phyloP scores from a whole-genome alignment of 2,329 filamentous ascomycete genomes.

The Penicillium sp. region DNA sequence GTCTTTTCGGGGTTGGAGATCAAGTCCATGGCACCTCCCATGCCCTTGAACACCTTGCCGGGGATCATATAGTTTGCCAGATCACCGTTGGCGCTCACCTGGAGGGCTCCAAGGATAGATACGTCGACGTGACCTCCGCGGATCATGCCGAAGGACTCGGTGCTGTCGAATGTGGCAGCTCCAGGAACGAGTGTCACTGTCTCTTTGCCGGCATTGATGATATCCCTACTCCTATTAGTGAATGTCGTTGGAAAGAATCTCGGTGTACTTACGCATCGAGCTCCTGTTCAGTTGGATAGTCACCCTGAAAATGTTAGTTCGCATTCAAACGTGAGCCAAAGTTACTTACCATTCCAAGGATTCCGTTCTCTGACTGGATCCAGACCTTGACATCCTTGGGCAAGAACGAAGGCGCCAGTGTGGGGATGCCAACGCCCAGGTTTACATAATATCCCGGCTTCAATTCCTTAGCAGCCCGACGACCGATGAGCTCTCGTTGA shows the following conservation, averaged over 20 bases:
- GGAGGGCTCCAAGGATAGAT: constrained; percentile 78
- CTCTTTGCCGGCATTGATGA: constrained; percentile 86
- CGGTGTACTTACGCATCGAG: constrained; percentile 58
- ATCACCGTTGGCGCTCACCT: constrained; percentile 77
- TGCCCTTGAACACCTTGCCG: constrained; percentile 82
- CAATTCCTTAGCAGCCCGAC: constrained; percentile 75
- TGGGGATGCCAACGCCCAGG: constrained; percentile 63
- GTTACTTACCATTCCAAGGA: constrained; percentile 65
- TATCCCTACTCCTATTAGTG: constrained; percentile 51
- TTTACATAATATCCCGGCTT: constrained; percentile 56
- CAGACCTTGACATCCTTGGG: constrained; percentile 70
- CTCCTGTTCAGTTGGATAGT: constrained; percentile 71
- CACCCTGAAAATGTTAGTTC: constrained; percentile 48
- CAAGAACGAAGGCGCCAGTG: constrained; percentile 76
- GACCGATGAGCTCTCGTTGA: constrained; percentile 65
- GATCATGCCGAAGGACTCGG: constrained; percentile 87
- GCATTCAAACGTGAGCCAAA: constrained; percentile 11
- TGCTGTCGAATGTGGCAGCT: constrained; percentile 74
- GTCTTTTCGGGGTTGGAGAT: constrained; percentile 70
- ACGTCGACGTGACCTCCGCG: constrained; percentile 81
- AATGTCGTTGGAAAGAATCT: no score
- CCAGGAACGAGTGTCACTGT: constrained; percentile 79
- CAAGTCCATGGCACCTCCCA: constrained; percentile 77
- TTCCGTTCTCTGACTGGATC: constrained; percentile 84
- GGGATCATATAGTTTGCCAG: constrained; percentile 90